Base-by-base conservation (phyloP, 2,329 filamentous ascomycete species). In the Alternaria hordeiaustralica region DNA sequence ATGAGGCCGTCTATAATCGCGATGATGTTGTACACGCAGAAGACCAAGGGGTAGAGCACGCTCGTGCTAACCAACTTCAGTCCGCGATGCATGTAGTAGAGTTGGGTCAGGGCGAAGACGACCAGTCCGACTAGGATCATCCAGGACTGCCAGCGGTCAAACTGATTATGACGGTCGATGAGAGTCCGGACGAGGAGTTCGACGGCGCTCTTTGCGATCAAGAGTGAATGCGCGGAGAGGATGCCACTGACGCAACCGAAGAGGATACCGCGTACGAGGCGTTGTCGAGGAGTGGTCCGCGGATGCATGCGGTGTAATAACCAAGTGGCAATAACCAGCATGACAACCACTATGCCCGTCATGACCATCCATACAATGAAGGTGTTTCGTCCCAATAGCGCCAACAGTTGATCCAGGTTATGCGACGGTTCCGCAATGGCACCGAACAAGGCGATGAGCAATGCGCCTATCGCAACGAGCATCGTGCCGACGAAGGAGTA, bases 11-110 rank as follows among this genome's bases (percentile, higher is more conserved):
- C 96, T 71, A 98, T 85, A 71, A 99, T 99, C 69, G 96, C 96
- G 75, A 98, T 94, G 75, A 99, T 97, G 85, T 99, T 99, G 86
- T 98, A 99, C 68, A 98, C 89, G 85, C 96, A 99, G 82, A 99
- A 99, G 43, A 98, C 94, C 72, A 98, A 90, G 6, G 96, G 96
- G 80, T 99, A 99, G 70, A 99, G 86, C 65, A 98, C 91, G 74
- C 93, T 97, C 21, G 96, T 98, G 58, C 94, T 97, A 79, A 96
- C 94, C 56, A 99, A 87, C 81, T 97, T 97, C 66, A 99, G 86
- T 57, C 96, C 96, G 46, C 93, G 89, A 78, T 99, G 96, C 64
- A 99, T 88, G 80, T 96, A 98, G 82, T 97, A 99, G 6, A 99
- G 87, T 80, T 99, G 96, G 47, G 90, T 92, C 47, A 99, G 86